A percentile compares a stretch with the other conserved stretches of the same genome.
Evolutionary conservation across 1,139 yeast species (phyloP).

Genomic region (Candida neerlandica): DNA sequence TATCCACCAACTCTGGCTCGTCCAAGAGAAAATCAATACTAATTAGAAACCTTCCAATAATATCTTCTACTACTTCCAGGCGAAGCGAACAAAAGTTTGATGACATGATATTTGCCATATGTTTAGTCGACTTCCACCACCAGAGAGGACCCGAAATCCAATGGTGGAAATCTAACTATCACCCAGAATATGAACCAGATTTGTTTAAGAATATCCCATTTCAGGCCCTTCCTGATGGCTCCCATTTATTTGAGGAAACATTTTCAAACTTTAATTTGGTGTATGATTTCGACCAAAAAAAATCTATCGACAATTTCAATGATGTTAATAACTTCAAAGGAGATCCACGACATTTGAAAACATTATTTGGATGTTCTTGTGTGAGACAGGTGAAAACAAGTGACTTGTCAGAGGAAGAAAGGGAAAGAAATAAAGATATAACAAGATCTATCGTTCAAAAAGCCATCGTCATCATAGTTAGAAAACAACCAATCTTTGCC

Average conservation of each 20-base stretch:
- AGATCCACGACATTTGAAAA: slow-evolving; percentile 56
- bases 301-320: slow-evolving; percentile 46
- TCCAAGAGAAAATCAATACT: slow-evolving; percentile 31
- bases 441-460: slow-evolving; percentile 92
- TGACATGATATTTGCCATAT: slow-evolving; percentile 72
- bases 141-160: slow-evolving; percentile 94
- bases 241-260: slow-evolving; percentile 89
- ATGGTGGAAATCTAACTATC: slow-evolving; percentile 79
- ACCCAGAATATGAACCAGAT: slow-evolving; percentile 36
- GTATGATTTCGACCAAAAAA: slow-evolving; percentile 60
- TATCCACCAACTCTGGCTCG: slow-evolving; percentile 4
- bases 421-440: slow-evolving; percentile 61
- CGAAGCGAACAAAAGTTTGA: slow-evolving; percentile 16
- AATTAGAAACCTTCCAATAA: slow-evolving; percentile 41
- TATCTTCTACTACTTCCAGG: slow-evolving; percentile 3
- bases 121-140: slow-evolving; percentile 93
- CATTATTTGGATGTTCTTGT: slow-evolving; percentile 92
- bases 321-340: slow-evolving; percentile 48
- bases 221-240: slow-evolving; percentile 95
- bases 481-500: slow-evolving; percentile 79
- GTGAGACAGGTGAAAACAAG: slow-evolving; percentile 77
- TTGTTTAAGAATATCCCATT: slow-evolving; percentile 91
- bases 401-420: slow-evolving; percentile 50
- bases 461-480: slow-evolving; percentile 82
- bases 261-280: slow-evolving; percentile 86